Base-by-base conservation (phyloP, 176 grass and related monocot species). In the Oryza rufipogon region DNA sequence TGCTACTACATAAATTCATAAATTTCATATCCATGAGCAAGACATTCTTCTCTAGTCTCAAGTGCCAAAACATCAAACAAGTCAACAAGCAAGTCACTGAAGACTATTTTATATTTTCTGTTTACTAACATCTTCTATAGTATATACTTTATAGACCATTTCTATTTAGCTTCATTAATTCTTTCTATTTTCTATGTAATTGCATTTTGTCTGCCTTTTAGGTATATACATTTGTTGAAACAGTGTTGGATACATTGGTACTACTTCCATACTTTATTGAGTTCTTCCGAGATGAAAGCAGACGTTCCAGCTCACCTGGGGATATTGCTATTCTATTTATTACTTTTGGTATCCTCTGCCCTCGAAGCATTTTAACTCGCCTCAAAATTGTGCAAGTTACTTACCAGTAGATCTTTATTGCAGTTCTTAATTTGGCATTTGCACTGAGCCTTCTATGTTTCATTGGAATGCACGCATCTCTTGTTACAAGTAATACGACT, bases 371-470 rank as follows among this genome's bases (percentile, higher is more conserved):
- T 72, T 44, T 78, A 82, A 71, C 34, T 64, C 71, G 54, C 7
- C 4, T 54, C 68, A 70, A 70, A 87, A n/a, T 61, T 83, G 4
- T 89, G 23, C 3, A 82, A 64, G 25, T 47, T 78, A 82, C 76
- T n/a, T 92, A 81, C 64, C n/a, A 66, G 4, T 65, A 71, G 10
- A 16, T 51, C 75, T 88, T 86, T 78, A n/a, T 87, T 88, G 86
- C 86, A 98, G 95, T 98, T 89, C 88, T 98, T 56, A 98, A 92
- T 90, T 71, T 92, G 10, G 92, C 91, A 74, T 98, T 98, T 91
- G 87, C 83, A 3, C 87, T 98, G 80, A 98, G 95, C 85, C 91
- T 98, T 44, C 84, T 95, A 13, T 90, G 87, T 84, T 98, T 98
- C 71, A 78, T 93, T n/a, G 63, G 77, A 51, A 93, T 98, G 91